These are phyloP conservation scores for Linderina pennispora DNA, from an alignment of 192 early-diverging fungal species.

Conservation along the genomic window DNA sequence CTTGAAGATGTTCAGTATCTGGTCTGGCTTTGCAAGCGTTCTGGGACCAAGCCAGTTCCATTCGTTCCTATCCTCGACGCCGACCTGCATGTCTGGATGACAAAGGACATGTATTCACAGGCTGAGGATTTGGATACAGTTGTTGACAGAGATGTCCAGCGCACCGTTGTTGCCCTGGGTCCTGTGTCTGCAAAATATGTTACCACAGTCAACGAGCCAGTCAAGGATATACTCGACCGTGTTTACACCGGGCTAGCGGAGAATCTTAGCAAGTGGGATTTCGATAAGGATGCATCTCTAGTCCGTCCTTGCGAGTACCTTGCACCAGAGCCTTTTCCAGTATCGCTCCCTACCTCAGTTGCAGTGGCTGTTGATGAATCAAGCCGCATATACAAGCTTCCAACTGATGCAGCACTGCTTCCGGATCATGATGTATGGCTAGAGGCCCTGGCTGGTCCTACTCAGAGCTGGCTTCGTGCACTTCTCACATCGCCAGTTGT, in stretches of 20 bases:
- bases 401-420: neutral
- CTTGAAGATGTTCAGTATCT: conserved; percentile 34
- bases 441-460: conserved; percentile 59
- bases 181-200: neutral
- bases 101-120: neutral
- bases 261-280: too few relatives aligned
- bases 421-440: conserved; percentile 51
- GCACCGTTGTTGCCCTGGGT: neutral
- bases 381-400: conserved; percentile 7
- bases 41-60: conserved; percentile 81
- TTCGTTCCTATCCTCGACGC: conserved; percentile 60
- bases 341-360: neutral
- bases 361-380: neutral
- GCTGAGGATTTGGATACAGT: neutral
- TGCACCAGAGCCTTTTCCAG: conserved; percentile 6
- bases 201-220: neutral
- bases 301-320: conserved; percentile 83
- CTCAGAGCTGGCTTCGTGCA: conserved; percentile 78
- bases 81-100: neutral
- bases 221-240: neutral
- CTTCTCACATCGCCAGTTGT: conserved; percentile 64
- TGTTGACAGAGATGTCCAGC: neutral
- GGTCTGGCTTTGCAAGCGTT: conserved; percentile 37
- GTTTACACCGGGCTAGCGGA: neutral
- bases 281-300: too few relatives aligned